Evolutionary conservation across 2,329 filamentous ascomycete genomes (phyloP).

Genomic region (Orbilia ellipsospora): DNA sequence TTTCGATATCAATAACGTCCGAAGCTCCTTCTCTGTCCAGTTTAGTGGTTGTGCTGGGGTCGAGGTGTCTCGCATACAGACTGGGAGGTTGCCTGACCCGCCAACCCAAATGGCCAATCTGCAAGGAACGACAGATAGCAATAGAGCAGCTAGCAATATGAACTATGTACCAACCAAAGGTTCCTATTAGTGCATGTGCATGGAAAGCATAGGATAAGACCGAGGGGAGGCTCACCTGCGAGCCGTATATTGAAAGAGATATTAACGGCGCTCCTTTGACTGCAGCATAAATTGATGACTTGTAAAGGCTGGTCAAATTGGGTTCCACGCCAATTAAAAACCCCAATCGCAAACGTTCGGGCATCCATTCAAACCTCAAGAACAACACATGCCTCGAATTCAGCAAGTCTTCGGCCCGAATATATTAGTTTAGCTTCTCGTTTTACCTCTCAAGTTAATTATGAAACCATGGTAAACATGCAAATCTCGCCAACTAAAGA

Average conservation of each 20-base stretch:
- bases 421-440: no score
- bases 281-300: no score
- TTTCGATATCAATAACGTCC: slow-evolving; percentile 31
- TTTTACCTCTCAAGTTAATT: no score
- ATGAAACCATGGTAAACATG: slow-evolving; percentile 26
- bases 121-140: slow-evolving; percentile 33
- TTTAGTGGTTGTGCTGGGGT: slow-evolving; percentile 17
- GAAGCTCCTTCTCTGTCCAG: slow-evolving; percentile 46
- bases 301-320: no score
- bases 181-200: slow-evolving; percentile 14
- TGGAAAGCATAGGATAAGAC: neutral
- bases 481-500: slow-evolving; percentile 3
- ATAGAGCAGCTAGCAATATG: neutral
- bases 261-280: no score
- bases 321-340: no score
- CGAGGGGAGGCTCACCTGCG: no score
- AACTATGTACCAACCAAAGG: slow-evolving; percentile 27
- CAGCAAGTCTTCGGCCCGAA: no score
- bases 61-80: slow-evolving; percentile 15
- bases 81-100: slow-evolving; percentile 34
- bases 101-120: slow-evolving; percentile 22
- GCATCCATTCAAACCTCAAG: no score
- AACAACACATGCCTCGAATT: slow-evolving; percentile 12
- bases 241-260: no score
- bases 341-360: no score